A percentile compares a stretch with the other conserved stretches of the same genome.
Conservation (phyloP, 1,284 basidiomycete genomes). For the Lentinula novae-zelandiae region DNA sequence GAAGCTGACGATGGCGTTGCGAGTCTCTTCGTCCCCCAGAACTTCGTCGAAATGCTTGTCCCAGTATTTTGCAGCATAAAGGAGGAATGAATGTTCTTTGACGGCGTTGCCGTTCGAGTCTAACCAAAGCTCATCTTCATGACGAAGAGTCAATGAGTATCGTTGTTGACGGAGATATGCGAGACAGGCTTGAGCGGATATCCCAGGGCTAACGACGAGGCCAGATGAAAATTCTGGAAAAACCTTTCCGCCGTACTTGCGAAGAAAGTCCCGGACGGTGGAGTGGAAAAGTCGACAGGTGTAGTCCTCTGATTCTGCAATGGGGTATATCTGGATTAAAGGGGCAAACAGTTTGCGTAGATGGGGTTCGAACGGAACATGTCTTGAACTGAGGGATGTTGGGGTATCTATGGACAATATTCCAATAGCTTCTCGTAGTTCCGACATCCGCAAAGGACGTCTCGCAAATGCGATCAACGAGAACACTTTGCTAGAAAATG, state of each 20-base stretch:
- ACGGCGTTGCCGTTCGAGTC: conserved; percentile 18
- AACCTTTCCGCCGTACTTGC: background rate
- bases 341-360: conserved; percentile 16
- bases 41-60: conserved; percentile 22
- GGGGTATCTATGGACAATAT: conserved; percentile 5
- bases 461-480: conserved; percentile 22
- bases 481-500: conserved; percentile 21
- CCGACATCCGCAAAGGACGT: conserved; percentile 20
- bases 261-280: conserved; percentile 22
- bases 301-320: conserved; percentile 10
- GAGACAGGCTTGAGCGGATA: conserved; percentile 19
- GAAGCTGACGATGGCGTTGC: conserved; percentile 16
- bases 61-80: conserved; percentile 28
- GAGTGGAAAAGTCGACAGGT: conserved; percentile 24
- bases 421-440: conserved; percentile 21
- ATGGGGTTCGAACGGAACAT: conserved; percentile 4
- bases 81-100: conserved; percentile 21
- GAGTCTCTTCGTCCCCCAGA: conserved; percentile 4
- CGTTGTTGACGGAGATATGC: conserved; percentile 18
- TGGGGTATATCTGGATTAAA: conserved; percentile 17
- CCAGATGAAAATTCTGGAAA: background rate
- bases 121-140: conserved; percentile 16
- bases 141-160: conserved; percentile 17
- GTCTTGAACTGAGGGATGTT: background rate
- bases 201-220: conserved; percentile 8